Conservation (phyloP, 1,284 basidiomycete genomes). For the Wolfiporia cocos region DNA sequence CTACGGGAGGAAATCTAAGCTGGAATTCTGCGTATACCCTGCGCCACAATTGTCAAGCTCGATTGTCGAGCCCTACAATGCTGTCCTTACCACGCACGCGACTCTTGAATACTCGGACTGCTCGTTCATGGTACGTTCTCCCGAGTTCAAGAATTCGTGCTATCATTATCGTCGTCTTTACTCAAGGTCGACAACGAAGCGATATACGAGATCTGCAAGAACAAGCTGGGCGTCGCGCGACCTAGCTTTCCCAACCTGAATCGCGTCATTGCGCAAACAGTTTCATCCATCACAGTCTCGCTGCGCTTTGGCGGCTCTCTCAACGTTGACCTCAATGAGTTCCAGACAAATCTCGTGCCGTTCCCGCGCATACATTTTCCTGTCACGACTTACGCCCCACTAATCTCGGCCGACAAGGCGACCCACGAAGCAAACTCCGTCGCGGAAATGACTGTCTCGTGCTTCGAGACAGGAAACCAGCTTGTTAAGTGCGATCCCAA, state of each 20-base stretch:
- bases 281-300: slow-evolving; percentile 96
- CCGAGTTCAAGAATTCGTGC: background rate
- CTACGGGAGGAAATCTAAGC: slow-evolving; percentile 99
- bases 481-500: slow-evolving; percentile 96
- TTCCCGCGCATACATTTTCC: slow-evolving; percentile 99
- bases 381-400: slow-evolving; percentile 92
- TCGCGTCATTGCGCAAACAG: slow-evolving; percentile 95
- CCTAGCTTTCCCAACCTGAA: slow-evolving; percentile 96
- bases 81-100: slow-evolving; percentile 97
- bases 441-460: slow-evolving; percentile 97
- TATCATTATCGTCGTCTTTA: background rate
- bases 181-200: slow-evolving; percentile 89
- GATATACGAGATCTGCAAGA: slow-evolving; percentile 99
- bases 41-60: slow-evolving; percentile 93
- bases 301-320: slow-evolving; percentile 97
- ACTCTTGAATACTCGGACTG: slow-evolving; percentile 99
- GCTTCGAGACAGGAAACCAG: slow-evolving; percentile 97
- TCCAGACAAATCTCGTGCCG: slow-evolving; percentile 98
- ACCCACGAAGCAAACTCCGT: slow-evolving; percentile 98
- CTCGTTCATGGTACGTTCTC: slow-evolving; percentile 80
- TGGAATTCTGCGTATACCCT: slow-evolving; percentile 98
- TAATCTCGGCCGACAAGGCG: slow-evolving; percentile 85
- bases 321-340: slow-evolving; percentile 98
- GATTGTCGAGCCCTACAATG: slow-evolving; percentile 99
- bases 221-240: slow-evolving; percentile 81